Percentiles rank a stretch among this genome's conserved stretches.
Conservation (phyloP, 352 stramenopile species). For the Phytopythium cucurbitacearum region DNA sequence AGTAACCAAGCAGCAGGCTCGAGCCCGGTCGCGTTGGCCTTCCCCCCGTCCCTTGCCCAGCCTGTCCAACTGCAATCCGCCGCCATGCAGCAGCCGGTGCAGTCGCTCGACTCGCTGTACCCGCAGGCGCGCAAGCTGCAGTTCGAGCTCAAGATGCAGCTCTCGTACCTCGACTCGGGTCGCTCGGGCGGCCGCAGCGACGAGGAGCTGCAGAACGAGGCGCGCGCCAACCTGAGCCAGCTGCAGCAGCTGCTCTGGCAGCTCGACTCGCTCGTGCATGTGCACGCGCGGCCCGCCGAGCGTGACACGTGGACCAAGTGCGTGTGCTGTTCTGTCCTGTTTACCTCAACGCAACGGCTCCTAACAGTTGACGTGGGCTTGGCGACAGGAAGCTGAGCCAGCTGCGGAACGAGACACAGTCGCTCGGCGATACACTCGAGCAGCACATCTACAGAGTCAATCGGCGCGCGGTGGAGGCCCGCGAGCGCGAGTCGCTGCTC, state of each 20-base stretch:
- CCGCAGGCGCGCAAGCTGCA: conserved; percentile 79
- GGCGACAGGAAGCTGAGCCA: conserved; percentile 58
- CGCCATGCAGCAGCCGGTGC: conserved; percentile 10
- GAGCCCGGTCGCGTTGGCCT: no score
- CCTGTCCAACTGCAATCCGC: no score
- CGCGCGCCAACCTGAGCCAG: conserved; percentile 61
- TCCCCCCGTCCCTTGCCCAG: no score
- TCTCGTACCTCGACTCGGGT: conserved; percentile 77
- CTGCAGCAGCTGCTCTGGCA: conserved; percentile 80
- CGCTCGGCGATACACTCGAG: conserved; percentile 63
- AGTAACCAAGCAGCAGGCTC: no score
- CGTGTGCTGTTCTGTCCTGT: conserved; percentile 2
- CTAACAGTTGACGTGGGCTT: not conserved
- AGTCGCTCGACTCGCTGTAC: conserved; percentile 71
- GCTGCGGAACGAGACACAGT: conserved; percentile 63
- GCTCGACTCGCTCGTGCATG: conserved; percentile 75
- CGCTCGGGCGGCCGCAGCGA: conserved; percentile 43
- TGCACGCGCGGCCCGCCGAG: conserved; percentile 37
- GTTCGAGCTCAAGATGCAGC: conserved; percentile 88
- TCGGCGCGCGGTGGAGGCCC: conserved; percentile 56
- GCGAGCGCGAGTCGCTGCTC: conserved; percentile 74
- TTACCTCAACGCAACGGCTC: not conserved
- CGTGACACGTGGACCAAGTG: conserved; percentile 78
- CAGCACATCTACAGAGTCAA: conserved; percentile 74
- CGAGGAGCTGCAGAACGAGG: conserved; percentile 60